Evolutionary conservation across 352 stramenopile species (phyloP), one percentile per base, ranked within the genome.

Genomic region (Phytophthora constricta): DNA sequence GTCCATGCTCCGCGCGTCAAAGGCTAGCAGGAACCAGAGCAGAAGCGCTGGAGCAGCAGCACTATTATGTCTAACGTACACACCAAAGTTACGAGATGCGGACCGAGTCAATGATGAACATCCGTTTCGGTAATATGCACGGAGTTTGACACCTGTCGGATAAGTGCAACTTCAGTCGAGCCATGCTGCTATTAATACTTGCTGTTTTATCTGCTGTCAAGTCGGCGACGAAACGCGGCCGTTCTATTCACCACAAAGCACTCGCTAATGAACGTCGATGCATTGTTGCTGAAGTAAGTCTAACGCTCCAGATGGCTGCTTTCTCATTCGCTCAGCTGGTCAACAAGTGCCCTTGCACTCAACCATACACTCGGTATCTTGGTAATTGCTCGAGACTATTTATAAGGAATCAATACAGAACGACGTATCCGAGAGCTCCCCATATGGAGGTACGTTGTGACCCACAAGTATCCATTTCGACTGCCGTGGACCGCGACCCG

Each of bases 91-190:
- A 45, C 41, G 25, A 53, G 50, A 66, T 49, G 26, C 63, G 34
- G 33, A 50, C 66, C 25, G 48, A 51, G 45, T 39, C 23, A 39
- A 22, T 23, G 13, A n/a, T 41, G 63, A 62, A 58, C 41, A 71
- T 66, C 63, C 63, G 66, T 42, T 72, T 55, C 58, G 45, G 43
- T 54, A 58, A 72, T 72, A 64, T 68, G 45, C 65, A 39, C 13
- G 22, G 58, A 37, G 31, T 11, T 37, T 11, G 31, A 37, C 60
- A 61, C 61, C 49, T 68, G 60, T 56, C 42, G 60, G 60, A 31
- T 47, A 47, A 37, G 13, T 58, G 27, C 1, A 10, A n/a, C 41
- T 46, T 19, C 23, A 62, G 19, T 53, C 51, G 19, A 70, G 22
- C 22, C 28, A 19, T 20, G 50, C 26, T 16, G 39, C 20, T 45